These are phyloP conservation scores for Pseudogymnoascus sp. DNA, from an alignment of 2,329 filamentous ascomycete genomes.

Conservation along the genomic window DNA sequence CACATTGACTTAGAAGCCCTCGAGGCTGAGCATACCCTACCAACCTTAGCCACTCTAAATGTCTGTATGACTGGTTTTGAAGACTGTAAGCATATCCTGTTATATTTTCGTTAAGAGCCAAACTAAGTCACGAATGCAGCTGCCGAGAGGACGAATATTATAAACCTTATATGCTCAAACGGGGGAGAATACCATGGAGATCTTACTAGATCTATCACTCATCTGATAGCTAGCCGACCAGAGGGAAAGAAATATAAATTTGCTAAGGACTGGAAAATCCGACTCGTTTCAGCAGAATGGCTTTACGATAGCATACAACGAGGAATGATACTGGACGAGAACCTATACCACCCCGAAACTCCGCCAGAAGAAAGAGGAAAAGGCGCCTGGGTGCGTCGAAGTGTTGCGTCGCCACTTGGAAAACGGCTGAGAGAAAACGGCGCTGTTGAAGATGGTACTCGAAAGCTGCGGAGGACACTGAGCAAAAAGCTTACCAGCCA, in stretches of 20 bases:
- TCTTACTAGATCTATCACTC: conserved; percentile 76
- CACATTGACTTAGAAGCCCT: conserved; percentile 66
- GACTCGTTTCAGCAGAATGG: conserved; percentile 78
- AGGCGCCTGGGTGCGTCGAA: conserved; percentile 63
- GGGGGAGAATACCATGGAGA: conserved; percentile 85
- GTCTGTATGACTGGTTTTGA: conserved; percentile 67
- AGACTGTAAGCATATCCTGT: conserved; percentile 51
- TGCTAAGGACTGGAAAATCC: conserved; percentile 74
- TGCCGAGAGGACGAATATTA: conserved; percentile 61
- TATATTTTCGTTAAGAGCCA: conserved; percentile 11
- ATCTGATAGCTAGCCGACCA: conserved; percentile 73
- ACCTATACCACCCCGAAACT: conserved; percentile 70
- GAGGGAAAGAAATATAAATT: conserved; percentile 86
- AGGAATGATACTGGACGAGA: conserved; percentile 85
- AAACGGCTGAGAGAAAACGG: conserved; percentile 53
- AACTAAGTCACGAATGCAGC: conserved; percentile 37
- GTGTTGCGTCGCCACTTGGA: conserved; percentile 40
- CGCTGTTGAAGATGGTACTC: conserved; percentile 50
- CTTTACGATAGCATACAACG: conserved; percentile 73
- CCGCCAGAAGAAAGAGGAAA: conserved; percentile 64
- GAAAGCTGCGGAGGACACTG: conserved; percentile 81
- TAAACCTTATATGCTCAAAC: conserved; percentile 55
- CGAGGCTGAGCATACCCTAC: conserved; percentile 59
- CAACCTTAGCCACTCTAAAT: conserved; percentile 54
- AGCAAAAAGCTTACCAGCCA: conserved; percentile 78